Evolutionary conservation across 176 grass and related monocot genomes (phyloP), one percentile per base, ranked within the genome.

Genomic region (bread wheat (Triticum aestivum)): DNA sequence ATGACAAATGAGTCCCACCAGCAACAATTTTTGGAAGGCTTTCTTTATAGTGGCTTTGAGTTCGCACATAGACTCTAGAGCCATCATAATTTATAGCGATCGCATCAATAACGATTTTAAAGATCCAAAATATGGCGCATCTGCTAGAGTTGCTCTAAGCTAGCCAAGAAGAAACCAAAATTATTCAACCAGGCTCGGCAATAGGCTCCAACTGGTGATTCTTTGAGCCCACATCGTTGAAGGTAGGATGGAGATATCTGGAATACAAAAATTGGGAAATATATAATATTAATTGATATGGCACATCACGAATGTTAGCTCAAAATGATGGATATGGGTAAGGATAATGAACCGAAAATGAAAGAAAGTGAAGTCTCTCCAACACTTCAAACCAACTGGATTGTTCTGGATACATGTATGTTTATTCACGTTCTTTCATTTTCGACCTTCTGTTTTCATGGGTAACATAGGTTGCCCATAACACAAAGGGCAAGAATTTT

Each of bases 321-420:
- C 27, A 51, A 6, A 17, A 61, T 51, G 41, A 65, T 77, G 23
- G 69, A 24, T 3, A 73, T 45, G 26, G 32, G 75, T 21, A 34
- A 76, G 34, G 32, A 76, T 51, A 12, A 74, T 63, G 20, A 79
- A 29, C 2, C 8, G 27, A 84, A 49, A 75, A 75, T 38, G 2
- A 71, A 58, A 69, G 80, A 82, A 58, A 71, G 24, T 8, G 70
- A 75, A 49, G 33, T 76, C 58, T 81, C 64, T 68, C 13, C 23
- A 68, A 66, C 18, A 49, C 34, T 49, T 65, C 2, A 6, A 67
- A 33, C 8, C 13, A 69, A 68, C 29, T 69, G 9, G 29, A 52
- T 34, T 69, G 5, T 65, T 56, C 65, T 5, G 4, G 45, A 58
- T 54, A 24, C 15, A 34, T 54, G 51, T 5, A 54, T 54, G 51